Base-by-base conservation (phyloP, 805 yeast genomes). In the Monosporozyma yasuniensis region DNA sequence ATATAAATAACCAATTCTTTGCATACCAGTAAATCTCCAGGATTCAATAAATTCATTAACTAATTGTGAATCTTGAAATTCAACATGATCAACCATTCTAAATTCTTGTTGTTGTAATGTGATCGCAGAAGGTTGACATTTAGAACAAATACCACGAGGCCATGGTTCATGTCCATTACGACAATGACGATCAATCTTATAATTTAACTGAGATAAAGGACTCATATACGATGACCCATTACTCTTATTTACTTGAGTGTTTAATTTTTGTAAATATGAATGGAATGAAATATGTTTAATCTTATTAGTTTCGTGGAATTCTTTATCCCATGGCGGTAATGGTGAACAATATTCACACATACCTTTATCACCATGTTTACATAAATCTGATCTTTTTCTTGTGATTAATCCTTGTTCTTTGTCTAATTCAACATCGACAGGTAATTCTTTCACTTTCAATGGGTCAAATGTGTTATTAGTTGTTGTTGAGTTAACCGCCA, bases 331-430 rank as follows among this genome's bases (percentile, higher is more conserved):
- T 2, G 99, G 98, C 34, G 96, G 96, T 47, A 93, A 70, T 0
- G 98, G 96, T 32, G 95, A 81, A 65, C 98, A 93, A 63, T 89
- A 88, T 61, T 93, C 99, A 67, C 99, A 93, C 98, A 93, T 93
- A 1, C 98, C 99, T 58, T 83, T 84, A 37, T 83, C 91, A 2
- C 91, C 85, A 64, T 93, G 99, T 52, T 83, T 78, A 67, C 99
- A 91, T 53, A 89, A 70, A 2, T 65, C 58, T 1, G 87, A 78
- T 54, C 72, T 75, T 35, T 72, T 67, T 32, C 99, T 75, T 27
- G 74, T 67, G 50, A 93, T 87, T 49, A 84, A 70, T 0, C 99
- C 99, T 42, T 78, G 76, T 49, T 78, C 75, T 27, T 71, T 72
- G 47, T 84, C 90, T 32, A 90, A 72, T 10, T 62, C 64, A 46